Base-by-base conservation (phyloP, 345 rosid species). In the Aquilaria malaccensis region DNA sequence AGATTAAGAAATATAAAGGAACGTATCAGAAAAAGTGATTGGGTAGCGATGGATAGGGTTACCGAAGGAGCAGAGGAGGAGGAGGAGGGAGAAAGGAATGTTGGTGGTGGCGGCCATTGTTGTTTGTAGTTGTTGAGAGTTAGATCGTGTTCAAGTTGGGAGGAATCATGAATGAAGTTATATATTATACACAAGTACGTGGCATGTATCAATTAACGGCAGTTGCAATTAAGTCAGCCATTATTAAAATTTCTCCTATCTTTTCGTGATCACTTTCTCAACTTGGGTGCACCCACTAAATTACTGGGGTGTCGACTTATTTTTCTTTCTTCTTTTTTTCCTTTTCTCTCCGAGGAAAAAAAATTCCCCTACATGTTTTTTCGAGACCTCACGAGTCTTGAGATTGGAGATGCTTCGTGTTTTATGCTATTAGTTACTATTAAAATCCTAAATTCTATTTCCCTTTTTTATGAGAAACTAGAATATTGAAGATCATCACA, bases 21-120 rank as follows among this genome's bases (percentile, higher is more conserved):
- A 48, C 12, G 30, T 30, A 9, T 45, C 30, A 50, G 22, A 22
- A 2, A 37, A 52, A 51, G 30, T 12, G 48, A 10, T 58, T 22
- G 13, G 30, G 13, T n/a, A 33, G 22, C 22, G 22, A 22, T 22
- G 22, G 22, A 22, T 22, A 22, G 22, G 22, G 47, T 43, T 45
- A 73, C 77, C 77, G 15, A 66, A 59, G 0, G 69, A 69, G 67
- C 76, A 51, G 50, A 78, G 32, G 30, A 71, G 59, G 2, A 72
- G 60, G 29, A 64, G 72, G 48, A 64, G 68, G 71, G 1, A 66
- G 49, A 59, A 69, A 69, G 0, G 56, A 62, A 62, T 33, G 29
- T 46, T 15, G 15, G 56, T 52, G 53, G 12, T 2, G 50, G 54
- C 45, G 37, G 65, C 70, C 78, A 76, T 79, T 48, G 22, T 2